Base-by-base conservation (phyloP, 75 land plant species). In the Azolla pinnata region DNA sequence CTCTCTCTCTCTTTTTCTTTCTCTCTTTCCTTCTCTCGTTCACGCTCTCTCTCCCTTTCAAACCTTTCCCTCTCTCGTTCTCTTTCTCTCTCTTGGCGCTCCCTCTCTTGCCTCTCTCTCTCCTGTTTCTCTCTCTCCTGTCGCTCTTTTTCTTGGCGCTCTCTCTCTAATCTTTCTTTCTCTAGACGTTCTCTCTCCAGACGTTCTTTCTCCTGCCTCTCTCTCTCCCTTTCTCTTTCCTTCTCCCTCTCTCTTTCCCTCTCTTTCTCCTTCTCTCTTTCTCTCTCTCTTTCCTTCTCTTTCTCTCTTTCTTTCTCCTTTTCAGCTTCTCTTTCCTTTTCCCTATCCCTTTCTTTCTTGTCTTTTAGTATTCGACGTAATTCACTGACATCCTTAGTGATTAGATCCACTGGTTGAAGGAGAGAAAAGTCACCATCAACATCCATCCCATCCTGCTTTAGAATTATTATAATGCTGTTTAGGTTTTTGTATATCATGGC, bases 341-440 rank as follows among this genome's bases (percentile, higher is more conserved):
- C 87, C 26, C 72, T 83, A n/a, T 81, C 84, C 49, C 79, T 86
- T 33, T 75, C 81, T 60, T 73, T 90, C 62, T 62, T 88, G 57
- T 83, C 90, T 64, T 81, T 83, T 59, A 93, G 74, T 33, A 88
- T 88, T 69, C 70, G 67, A 17, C 72, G 79, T 35, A 93, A 67
- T 81, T 93, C 85, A 70, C 56, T n/a, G 33, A 86, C 82, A 79
- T 89, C 79, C 57, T 88, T 93, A 30, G 98, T 85, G n/a, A 93
- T 80, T 25, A 93, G 77, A 56, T 93, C 98, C 73, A 83, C 54
- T 44, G 98, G 98, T 70, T 85, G 85, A 40, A 93, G 46, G 48
- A 88, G 79, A 16, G 90, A 79, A 50, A 89, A 93, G 57, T 93
- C 98, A 28, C 83, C 96, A 52, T 88, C 96, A 38, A 71, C 68